Conservation (phyloP, 768 basidiomycete genomes). For the Cystofilobasidium macerans region DNA sequence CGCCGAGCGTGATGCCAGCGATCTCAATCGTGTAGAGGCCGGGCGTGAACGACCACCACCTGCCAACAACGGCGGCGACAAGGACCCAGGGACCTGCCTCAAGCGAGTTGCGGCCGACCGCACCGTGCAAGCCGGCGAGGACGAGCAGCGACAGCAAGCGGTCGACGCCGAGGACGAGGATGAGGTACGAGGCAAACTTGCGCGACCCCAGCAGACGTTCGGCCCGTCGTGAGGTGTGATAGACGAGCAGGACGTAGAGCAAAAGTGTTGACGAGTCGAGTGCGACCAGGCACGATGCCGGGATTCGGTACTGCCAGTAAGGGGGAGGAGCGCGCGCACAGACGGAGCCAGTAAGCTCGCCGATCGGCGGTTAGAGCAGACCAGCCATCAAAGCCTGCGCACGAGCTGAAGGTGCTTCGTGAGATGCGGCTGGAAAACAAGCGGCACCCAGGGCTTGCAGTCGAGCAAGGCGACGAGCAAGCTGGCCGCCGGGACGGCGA, state of each 20-base stretch:
- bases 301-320: neutral
- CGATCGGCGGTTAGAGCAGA: too few relatives aligned
- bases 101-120: neutral
- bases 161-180: neutral
- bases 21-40: neutral
- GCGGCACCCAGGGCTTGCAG: slow-evolving; percentile 2
- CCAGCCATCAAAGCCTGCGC: too few relatives aligned
- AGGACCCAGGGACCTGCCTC: neutral
- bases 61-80: neutral
- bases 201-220: neutral
- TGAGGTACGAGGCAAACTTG: neutral
- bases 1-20: neutral
- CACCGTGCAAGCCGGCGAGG: neutral
- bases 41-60: neutral
- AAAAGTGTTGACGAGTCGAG: neutral
- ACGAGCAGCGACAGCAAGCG: neutral
- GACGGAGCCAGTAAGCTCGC: too few relatives aligned
- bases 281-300: neutral
- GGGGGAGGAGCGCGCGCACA: too few relatives aligned
- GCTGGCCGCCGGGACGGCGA: too few relatives aligned
- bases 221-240: neutral
- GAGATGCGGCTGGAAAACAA: neutral
- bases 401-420: neutral
- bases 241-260: neutral
- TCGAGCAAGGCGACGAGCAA: neutral